Conservation (phyloP, 73 alveolate genomes). For the Blepharisma stoltei region DNA sequence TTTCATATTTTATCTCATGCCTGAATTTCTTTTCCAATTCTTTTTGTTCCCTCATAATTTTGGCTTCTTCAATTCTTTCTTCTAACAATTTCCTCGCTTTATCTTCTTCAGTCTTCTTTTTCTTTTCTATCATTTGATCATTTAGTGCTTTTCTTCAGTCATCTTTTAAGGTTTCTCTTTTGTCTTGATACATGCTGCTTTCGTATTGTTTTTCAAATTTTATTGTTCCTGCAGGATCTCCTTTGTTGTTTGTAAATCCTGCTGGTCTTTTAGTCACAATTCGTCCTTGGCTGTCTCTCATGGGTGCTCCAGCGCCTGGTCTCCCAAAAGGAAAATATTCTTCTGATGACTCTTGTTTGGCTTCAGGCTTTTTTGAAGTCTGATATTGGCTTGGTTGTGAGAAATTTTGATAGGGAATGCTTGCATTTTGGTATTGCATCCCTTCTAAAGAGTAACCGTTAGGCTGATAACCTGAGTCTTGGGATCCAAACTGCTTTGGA, state of each 20-base stretch:
- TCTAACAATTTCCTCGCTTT: not conserved
- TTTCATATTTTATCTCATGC: too few relatives aligned
- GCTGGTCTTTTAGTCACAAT: conserved; percentile 43
- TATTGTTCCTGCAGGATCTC: not conserved
- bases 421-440: too few relatives aligned
- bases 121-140: conserved; percentile 30
- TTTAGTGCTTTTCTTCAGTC: conserved; percentile 15
- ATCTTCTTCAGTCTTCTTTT: conserved; percentile 16
- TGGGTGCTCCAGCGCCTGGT: conserved; percentile 74
- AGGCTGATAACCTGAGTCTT: too few relatives aligned
- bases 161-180: not conserved
- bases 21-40: conserved; percentile 28
- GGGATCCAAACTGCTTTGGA: too few relatives aligned
- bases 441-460: too few relatives aligned
- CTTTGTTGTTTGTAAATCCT: conserved; percentile 20
- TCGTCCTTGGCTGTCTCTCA: conserved; percentile 52
- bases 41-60: conserved; percentile 22
- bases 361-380: not conserved
- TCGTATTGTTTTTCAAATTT: conserved; percentile 2
- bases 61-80: conserved; percentile 23
- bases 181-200: not conserved
- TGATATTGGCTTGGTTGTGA: too few relatives aligned
- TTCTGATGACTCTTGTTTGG: not conserved
- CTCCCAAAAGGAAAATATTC: conserved; percentile 62
- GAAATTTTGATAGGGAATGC: too few relatives aligned